Percentiles rank a stretch among this genome's conserved stretches.
phyloP scores from a whole-genome alignment of 768 basidiomycete genomes.

The Pholiota conissans region DNA sequence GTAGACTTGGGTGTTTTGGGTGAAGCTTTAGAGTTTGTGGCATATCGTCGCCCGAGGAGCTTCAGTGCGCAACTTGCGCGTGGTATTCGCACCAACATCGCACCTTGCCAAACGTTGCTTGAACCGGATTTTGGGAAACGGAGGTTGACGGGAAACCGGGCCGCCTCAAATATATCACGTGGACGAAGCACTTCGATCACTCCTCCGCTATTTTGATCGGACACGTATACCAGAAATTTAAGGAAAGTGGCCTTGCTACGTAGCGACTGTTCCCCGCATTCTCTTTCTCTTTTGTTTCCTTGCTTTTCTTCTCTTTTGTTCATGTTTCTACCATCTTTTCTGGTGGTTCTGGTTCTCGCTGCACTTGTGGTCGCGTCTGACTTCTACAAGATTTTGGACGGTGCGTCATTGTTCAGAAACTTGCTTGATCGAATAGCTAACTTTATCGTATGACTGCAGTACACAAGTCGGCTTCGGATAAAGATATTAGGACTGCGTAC shows the following conservation, averaged over 20 bases:
- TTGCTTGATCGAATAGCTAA: slow-evolving; percentile 24
- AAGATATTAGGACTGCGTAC: slow-evolving; percentile 90
- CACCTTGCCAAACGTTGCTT: too few species aligned
- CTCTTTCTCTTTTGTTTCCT: slow-evolving; percentile 13
- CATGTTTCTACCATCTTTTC: slow-evolving; percentile 35
- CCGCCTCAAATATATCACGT: neutral
- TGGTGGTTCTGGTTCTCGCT: slow-evolving; percentile 37
- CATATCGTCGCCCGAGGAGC: neutral
- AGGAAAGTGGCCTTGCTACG: slow-evolving; percentile 8
- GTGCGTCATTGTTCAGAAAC: slow-evolving; percentile 49
- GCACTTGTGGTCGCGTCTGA: slow-evolving; percentile 57
- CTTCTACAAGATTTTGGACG: slow-evolving; percentile 79
- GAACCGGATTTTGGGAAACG: too few species aligned
- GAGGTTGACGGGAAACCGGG: neutral
- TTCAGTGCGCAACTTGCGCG: neutral
- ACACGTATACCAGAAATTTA: slow-evolving; percentile 29
- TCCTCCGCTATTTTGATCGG: slow-evolving; percentile 1
- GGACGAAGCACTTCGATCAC: neutral
- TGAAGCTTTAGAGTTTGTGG: neutral
- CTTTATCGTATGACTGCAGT: slow-evolving; percentile 34
- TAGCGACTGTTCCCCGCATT: slow-evolving; percentile 12
- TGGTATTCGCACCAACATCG: neutral
- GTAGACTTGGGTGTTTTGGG: too few species aligned
- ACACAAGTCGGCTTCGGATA: slow-evolving; percentile 77
- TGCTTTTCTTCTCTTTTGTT: slow-evolving; percentile 13